phyloP scores from a whole-genome alignment of 768 basidiomycete genomes.

The Pisolithus orientalis region DNA sequence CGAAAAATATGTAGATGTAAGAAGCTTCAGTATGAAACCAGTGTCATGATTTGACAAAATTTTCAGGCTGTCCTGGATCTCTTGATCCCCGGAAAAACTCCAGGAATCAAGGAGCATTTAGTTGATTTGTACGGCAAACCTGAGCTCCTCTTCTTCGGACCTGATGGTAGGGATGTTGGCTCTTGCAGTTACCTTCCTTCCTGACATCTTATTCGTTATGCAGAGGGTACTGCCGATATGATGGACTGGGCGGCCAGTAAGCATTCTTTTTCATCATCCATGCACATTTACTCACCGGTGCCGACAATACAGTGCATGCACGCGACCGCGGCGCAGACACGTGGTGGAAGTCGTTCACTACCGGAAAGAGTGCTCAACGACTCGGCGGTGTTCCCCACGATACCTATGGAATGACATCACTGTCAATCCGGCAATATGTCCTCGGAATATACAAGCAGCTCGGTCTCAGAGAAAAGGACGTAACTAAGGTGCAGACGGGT shows the following conservation, averaged over 20 bases:
- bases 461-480: slow-evolving; percentile 88
- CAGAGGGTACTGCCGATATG: slow-evolving; percentile 95
- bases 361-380: slow-evolving; percentile 85
- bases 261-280: slow-evolving; percentile 18
- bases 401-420: slow-evolving; percentile 88
- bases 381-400: slow-evolving; percentile 92
- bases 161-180: slow-evolving; percentile 58
- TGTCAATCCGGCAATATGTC: slow-evolving; percentile 93
- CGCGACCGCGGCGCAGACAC: slow-evolving; percentile 80
- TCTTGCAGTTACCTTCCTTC: neutral
- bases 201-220: slow-evolving; percentile 5
- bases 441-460: slow-evolving; percentile 93
- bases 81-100: slow-evolving; percentile 90
- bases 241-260: slow-evolving; percentile 98
- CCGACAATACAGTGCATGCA: slow-evolving; percentile 52
- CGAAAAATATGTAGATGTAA: slow-evolving; percentile 95
- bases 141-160: slow-evolving; percentile 92
- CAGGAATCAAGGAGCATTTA: slow-evolving; percentile 92
- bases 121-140: slow-evolving; percentile 88
- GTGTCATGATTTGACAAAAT: slow-evolving; percentile 6
- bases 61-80: slow-evolving; percentile 79
- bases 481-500: slow-evolving; percentile 97
- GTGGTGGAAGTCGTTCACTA: slow-evolving; percentile 99
- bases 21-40: slow-evolving; percentile 15
- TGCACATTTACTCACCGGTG: neutral